Evolutionary conservation across 164 flowering plant species (phyloP), one percentile per base, ranked within the genome.

Genomic region (Warburgia ugandensis): DNA sequence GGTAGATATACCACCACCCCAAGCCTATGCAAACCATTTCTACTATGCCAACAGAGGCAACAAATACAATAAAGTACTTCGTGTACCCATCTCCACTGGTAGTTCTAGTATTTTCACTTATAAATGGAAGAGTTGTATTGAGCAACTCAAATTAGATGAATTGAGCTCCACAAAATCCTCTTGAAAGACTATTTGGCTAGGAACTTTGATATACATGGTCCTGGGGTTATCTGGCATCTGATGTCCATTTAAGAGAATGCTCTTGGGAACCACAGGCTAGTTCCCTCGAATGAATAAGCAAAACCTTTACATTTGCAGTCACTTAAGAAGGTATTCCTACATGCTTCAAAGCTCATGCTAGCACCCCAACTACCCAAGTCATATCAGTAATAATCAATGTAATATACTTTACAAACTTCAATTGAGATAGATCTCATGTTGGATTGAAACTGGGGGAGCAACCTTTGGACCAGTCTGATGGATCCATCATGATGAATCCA

Each of bases 391-490:
- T 45, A 60, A 42, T 61, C 60, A 0, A 25, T 33, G 0, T 50
- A 27, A 3, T 51, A 61, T 37, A 62, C 19, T n/a, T 31, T 12
- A 56, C 39, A 20, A 62, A 56, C 19, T 37, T 22, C 0, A 30
- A 19, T 5, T 49, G 14, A 16, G 29, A 17, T 8, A 25, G 27
- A 12, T 50, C 11, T 10, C 61, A 56, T 3, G 31, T 14, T 1
- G 16, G 17, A 0, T 37, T 13, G 25, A 56, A 55, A 10, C 19
- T 30, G 3, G 61, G 56, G 27, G 16, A 39, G 55, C 66, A 76
- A 2, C 80, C 80, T 4, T 33, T 12, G 10, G 61, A 36, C 77
- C 75, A 68, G 27, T 68, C 73, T 0, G 40, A 2, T 0, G 1
- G 28, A 28, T 52, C 47, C 14, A 17, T 61, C 52, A 21, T 6